Conservation (phyloP, 164 flowering plant species). For the Vitis amurensis region DNA sequence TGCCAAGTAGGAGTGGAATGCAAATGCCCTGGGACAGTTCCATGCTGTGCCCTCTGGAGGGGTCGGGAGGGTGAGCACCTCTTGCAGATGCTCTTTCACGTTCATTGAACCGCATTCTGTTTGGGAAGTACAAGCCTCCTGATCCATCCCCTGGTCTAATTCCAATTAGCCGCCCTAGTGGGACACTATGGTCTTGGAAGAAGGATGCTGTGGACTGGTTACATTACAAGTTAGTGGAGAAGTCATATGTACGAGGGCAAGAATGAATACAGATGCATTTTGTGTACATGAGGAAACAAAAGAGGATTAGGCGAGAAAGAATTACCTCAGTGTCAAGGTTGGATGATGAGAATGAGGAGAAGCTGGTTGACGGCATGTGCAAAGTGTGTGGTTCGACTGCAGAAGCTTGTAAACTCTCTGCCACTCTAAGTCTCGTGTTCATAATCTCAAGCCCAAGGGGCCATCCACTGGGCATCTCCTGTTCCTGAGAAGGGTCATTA, state of each 20-base stretch:
- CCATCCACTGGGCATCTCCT: constrained; percentile 55
- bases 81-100: not conserved
- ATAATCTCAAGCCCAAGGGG: constrained; percentile 74
- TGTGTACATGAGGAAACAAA: not conserved
- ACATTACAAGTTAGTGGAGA: not conserved
- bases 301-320: not conserved
- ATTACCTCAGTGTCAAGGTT: constrained; percentile 63
- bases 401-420: constrained; percentile 20
- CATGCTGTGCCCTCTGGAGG: constrained; percentile 1
- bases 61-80: not conserved
- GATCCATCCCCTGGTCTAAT: constrained; percentile 32
- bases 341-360: constrained; percentile 67
- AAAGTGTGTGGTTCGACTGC: constrained; percentile 21
- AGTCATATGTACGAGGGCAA: not conserved
- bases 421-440: constrained; percentile 42
- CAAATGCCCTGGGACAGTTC: constrained; percentile 43
- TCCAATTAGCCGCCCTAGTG: constrained; percentile 68
- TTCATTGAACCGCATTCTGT: constrained; percentile 12
- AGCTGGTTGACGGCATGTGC: constrained; percentile 38
- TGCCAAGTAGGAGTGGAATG: constrained; percentile 39
- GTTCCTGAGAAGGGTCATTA: constrained; percentile 24
- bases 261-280: too few relatives aligned
- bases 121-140: constrained; percentile 34
- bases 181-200: constrained; percentile 63
- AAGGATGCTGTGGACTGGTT: constrained; percentile 70